Evolutionary conservation across 1,284 basidiomycete genomes (phyloP).

Genomic region (Cronartium quercuum): DNA sequence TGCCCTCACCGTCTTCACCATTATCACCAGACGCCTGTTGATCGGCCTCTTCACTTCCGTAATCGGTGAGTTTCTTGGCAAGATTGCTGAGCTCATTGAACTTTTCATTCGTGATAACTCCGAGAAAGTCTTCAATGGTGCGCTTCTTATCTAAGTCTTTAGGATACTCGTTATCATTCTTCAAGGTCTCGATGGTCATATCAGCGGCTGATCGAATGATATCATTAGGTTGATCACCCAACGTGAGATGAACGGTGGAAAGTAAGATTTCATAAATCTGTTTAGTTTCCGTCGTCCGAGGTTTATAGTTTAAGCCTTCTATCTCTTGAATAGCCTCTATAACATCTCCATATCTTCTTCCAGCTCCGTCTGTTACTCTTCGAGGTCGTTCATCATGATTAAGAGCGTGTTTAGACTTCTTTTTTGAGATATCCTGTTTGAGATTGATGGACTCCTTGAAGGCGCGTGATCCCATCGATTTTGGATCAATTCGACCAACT

Average conservation of each 20-base stretch:
- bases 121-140: slow-evolving; percentile 78
- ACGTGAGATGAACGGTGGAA: slow-evolving; percentile 65
- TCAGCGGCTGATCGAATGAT: slow-evolving; percentile 92
- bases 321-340: slow-evolving; percentile 73
- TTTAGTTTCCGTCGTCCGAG: slow-evolving; percentile 84
- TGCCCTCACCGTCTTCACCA: slow-evolving; percentile 64
- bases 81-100: slow-evolving; percentile 82
- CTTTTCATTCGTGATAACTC: slow-evolving; percentile 62
- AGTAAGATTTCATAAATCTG: slow-evolving; percentile 93
- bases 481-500: slow-evolving; percentile 79
- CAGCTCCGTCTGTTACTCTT: slow-evolving; percentile 32
- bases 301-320: slow-evolving; percentile 85
- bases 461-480: slow-evolving; percentile 89
- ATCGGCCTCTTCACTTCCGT: slow-evolving; percentile 73
- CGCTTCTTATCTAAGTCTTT: slow-evolving; percentile 98
- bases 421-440: slow-evolving; percentile 82
- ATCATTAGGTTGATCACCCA: slow-evolving; percentile 94
- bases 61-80: slow-evolving; percentile 95
- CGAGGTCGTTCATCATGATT: slow-evolving; percentile 45
- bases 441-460: slow-evolving; percentile 62
- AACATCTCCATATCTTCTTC: slow-evolving; percentile 66
- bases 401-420: slow-evolving; percentile 56
- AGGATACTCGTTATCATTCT: slow-evolving; percentile 65
- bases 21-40: slow-evolving; percentile 68
- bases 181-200: slow-evolving; percentile 78